phyloP scores from a whole-genome alignment of 176 grass and related monocot genomes.

The Eremochloa ophiuroides region DNA sequence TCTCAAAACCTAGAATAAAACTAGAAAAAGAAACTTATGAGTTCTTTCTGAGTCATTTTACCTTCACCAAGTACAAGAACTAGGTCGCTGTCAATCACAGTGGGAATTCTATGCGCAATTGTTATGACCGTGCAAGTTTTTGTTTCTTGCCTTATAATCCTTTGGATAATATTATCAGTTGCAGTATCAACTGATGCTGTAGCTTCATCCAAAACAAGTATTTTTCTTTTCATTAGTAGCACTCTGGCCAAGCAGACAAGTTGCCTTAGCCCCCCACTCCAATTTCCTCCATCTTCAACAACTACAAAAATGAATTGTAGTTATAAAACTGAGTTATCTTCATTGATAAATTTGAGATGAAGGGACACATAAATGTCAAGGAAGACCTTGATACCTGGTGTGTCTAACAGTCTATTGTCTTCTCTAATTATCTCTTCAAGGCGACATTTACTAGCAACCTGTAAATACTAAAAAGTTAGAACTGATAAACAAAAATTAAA shows the following conservation, averaged over 20 bases:
- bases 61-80: conserved; percentile 85
- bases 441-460: conserved; percentile 68
- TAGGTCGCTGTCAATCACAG: conserved; percentile 79
- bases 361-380: background rate
- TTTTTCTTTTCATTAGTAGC: conserved; percentile 75
- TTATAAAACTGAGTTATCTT: background rate
- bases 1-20: background rate
- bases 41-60: conserved; percentile 15
- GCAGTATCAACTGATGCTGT: conserved; percentile 87
- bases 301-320: conserved; percentile 43
- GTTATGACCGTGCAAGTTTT: conserved; percentile 67
- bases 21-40: background rate
- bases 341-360: too few species aligned
- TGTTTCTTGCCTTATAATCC: conserved; percentile 78
- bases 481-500: background rate
- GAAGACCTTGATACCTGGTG: conserved; percentile 50
- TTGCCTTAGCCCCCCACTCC: conserved; percentile 87
- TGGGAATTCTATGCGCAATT: conserved; percentile 84
- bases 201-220: conserved; percentile 92
- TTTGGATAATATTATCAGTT: conserved; percentile 87
- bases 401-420: conserved; percentile 66
- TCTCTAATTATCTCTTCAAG: conserved; percentile 61
- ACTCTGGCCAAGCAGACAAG: conserved; percentile 82
- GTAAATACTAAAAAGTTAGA: conserved; percentile 1
- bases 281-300: conserved; percentile 80